Base-by-base conservation (phyloP, 352 stramenopile species). In the Phytophthora foliorum region DNA sequence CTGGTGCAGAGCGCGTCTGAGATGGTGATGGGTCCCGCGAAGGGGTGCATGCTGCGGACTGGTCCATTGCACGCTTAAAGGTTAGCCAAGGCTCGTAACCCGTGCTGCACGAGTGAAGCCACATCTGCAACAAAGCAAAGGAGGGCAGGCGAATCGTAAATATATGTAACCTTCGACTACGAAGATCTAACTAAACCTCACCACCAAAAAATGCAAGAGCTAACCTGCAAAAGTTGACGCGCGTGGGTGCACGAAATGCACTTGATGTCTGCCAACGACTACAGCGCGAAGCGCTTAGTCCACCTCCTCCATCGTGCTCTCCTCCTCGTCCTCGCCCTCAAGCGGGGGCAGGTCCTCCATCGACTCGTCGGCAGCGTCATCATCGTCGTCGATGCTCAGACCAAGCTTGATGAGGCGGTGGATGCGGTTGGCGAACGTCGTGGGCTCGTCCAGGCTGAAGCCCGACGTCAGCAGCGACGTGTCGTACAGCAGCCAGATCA, bases 401-500 rank as follows among this genome's bases (percentile, higher is more conserved):
- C 98, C 98, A 50, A 99, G 88, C 89, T 99, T 99, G 74, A 99
- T 99, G 53, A 99, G 91, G 79, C 97, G 96, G 89, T 99, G 97
- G 84, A 99, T 99, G 78, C 98, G 96, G 79, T 97, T 98, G 49
- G 98, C 97, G 78, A 99, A 99, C 42, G 97, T 99, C 57, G 93
- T 97, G 45, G 98, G 98, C 79, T 99, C 98, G 63, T 99, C 98
- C 45, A 99, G 88, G 63, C 92, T 98, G 90, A 99, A 99, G 64
- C 98, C 98, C 62, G 94, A 99, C 6, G 98, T 99, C 50, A 99
- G 86, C 29, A 99, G 92, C 61, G 96, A 98, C 41, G 98, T 99
- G 79, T 99, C 98, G 86, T 99, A 99, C 32, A 99, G 81, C 57
- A 99, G 81, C 97, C 97, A 99, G 80, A 99, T 99, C 21, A 99